These are phyloP conservation scores for Trypanosoma platydactyli DNA, from an alignment of 208 protist species.

Conservation along the genomic window DNA sequence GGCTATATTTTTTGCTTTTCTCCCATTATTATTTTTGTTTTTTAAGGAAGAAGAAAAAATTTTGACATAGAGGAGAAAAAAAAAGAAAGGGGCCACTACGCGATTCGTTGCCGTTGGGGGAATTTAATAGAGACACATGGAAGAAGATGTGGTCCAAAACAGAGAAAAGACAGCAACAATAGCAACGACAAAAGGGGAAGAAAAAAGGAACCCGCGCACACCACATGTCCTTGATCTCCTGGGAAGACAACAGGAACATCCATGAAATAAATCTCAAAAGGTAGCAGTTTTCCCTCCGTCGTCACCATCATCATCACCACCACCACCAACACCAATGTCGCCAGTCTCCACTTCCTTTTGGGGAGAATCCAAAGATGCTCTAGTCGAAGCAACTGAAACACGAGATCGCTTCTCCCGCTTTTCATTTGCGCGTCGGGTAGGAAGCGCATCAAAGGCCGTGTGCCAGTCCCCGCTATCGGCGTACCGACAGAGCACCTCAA, in stretches of 20 bases:
- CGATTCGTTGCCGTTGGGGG: too few species aligned
- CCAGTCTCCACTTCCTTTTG: neutral
- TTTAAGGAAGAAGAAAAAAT: too few species aligned
- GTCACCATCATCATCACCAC: neutral
- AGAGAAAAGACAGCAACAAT: too few species aligned
- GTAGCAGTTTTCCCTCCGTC: neutral
- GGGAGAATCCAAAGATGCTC: neutral
- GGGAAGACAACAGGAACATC: too few species aligned
- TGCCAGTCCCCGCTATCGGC: slow-evolving; percentile 51
- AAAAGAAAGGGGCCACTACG: too few species aligned
- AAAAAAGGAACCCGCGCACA: too few species aligned
- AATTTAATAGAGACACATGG: too few species aligned
- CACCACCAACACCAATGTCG: neutral
- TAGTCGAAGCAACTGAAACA: neutral
- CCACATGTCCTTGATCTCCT: too few species aligned
- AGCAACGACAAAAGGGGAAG: too few species aligned
- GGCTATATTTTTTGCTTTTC: too few species aligned
- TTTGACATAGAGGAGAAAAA: too few species aligned
- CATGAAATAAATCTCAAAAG: neutral
- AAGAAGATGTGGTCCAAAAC: too few species aligned
- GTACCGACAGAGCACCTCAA: slow-evolving; percentile 73
- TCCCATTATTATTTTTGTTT: neutral
- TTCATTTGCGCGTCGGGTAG: slow-evolving; percentile 53
- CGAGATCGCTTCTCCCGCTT: slow-evolving; percentile 32
- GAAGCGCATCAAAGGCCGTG: slow-evolving; percentile 69